phyloP scores from a whole-genome alignment of 345 rosid species.

The Syzygium aromaticum region DNA sequence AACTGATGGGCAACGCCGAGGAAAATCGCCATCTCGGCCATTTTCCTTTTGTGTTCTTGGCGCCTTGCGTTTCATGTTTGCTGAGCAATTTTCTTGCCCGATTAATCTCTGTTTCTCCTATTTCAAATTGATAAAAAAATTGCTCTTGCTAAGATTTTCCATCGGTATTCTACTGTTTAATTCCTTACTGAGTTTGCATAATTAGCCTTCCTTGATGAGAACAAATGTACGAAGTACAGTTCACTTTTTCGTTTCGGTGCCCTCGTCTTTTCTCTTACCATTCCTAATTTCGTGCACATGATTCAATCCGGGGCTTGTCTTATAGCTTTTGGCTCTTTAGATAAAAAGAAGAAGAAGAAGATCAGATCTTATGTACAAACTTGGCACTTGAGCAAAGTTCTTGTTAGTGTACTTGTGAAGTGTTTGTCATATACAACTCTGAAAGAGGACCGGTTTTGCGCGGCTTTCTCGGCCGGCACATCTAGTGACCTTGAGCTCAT shows the following conservation, averaged over 20 bases:
- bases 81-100: too few species aligned
- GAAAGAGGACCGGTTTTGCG: too few species aligned
- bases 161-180: neutral
- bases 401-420: too few species aligned
- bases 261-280: neutral
- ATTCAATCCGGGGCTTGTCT: neutral
- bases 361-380: too few species aligned
- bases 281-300: neutral
- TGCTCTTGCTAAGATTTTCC: neutral
- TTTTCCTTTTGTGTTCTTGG: neutral
- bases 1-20: neutral
- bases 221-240: neutral
- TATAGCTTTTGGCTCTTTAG: neutral
- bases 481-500: too few species aligned
- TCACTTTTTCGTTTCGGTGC: neutral
- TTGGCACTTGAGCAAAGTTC: too few species aligned
- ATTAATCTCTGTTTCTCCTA: too few species aligned
- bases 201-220: neutral
- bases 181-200: neutral
- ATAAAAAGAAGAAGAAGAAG: neutral
- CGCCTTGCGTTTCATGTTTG: neutral
- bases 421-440: too few species aligned
- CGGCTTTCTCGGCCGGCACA: too few species aligned
- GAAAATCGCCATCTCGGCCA: neutral
- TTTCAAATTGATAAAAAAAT: too few species aligned